phyloP scores from a whole-genome alignment of 2,329 filamentous ascomycete species.

The Pseudogymnoascus sp. region DNA sequence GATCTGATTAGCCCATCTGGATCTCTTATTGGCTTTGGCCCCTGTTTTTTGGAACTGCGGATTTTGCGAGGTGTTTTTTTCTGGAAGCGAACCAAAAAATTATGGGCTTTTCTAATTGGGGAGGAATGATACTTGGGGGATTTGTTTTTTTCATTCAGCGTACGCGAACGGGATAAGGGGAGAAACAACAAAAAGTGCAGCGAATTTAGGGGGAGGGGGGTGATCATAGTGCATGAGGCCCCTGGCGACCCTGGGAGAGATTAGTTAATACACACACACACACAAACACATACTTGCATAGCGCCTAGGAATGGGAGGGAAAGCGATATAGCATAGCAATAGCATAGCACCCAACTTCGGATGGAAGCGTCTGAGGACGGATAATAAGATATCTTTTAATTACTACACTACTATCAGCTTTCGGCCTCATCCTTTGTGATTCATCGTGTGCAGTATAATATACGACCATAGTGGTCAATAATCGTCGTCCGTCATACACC shows the following conservation, averaged over 20 bases:
- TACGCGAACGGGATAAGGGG: not conserved
- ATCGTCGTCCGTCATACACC: too few species aligned
- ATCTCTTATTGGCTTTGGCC: too few species aligned
- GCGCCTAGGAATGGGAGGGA: not conserved
- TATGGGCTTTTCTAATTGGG: not conserved
- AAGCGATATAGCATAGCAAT: not conserved
- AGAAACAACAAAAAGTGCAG: not conserved
- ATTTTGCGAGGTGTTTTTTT: not conserved
- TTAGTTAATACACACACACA: not conserved
- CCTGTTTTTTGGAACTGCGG: not conserved
- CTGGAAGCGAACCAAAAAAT: not conserved
- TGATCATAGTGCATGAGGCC: constrained; percentile 1
- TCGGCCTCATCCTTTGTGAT: not conserved
- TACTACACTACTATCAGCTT: not conserved
- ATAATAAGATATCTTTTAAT: not conserved
- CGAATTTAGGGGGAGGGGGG: not conserved
- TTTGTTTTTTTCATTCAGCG: not conserved
- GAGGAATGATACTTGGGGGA: too few species aligned
- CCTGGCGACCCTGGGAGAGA: not conserved
- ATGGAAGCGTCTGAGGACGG: not conserved
- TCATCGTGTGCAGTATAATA: not conserved
- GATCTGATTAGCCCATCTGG: not conserved
- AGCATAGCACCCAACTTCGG: not conserved
- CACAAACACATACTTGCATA: not conserved
- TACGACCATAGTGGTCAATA: too few species aligned